Conservation (phyloP, 75 land plant species). For the Pinus tabuliformis region DNA sequence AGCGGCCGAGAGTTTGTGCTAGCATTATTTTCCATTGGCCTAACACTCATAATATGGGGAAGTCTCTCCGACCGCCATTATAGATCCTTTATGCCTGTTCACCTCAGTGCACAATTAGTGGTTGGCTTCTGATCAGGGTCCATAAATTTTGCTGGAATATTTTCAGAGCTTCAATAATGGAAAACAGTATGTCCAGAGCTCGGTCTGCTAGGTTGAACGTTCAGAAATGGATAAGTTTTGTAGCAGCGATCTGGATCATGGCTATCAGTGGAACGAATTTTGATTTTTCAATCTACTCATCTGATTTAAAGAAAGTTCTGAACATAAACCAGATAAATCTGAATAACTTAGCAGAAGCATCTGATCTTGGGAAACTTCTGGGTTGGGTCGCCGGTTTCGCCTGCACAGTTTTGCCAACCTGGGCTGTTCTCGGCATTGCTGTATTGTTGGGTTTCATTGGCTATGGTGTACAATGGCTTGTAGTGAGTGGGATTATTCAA, state of each 20-base stretch:
- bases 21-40: too few relatives aligned
- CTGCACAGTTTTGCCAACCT: conserved; percentile 54
- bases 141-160: not conserved
- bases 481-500: conserved; percentile 29
- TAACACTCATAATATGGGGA: too few relatives aligned
- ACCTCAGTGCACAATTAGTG: too few relatives aligned
- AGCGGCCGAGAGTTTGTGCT: not conserved
- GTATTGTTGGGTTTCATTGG: conserved; percentile 55
- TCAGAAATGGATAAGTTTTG: conserved; percentile 64
- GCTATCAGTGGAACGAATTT: conserved; percentile 72
- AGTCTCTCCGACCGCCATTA: too few relatives aligned
- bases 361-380: conserved; percentile 77
- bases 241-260: conserved; percentile 81
- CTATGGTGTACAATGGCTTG: conserved; percentile 71
- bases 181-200: not conserved
- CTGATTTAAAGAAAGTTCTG: conserved; percentile 61
- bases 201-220: too few relatives aligned
- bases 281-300: conserved; percentile 81
- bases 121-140: not conserved
- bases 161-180: not conserved
- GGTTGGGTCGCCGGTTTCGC: conserved; percentile 78
- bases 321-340: conserved; percentile 73
- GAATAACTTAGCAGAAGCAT: conserved; percentile 76
- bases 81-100: too few relatives aligned
- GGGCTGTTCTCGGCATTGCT: conserved; percentile 56